Percentiles rank a stretch among this genome's conserved stretches.
Evolutionary conservation across 2,329 filamentous ascomycete species (phyloP).

Genomic region (Penicillium paneum): DNA sequence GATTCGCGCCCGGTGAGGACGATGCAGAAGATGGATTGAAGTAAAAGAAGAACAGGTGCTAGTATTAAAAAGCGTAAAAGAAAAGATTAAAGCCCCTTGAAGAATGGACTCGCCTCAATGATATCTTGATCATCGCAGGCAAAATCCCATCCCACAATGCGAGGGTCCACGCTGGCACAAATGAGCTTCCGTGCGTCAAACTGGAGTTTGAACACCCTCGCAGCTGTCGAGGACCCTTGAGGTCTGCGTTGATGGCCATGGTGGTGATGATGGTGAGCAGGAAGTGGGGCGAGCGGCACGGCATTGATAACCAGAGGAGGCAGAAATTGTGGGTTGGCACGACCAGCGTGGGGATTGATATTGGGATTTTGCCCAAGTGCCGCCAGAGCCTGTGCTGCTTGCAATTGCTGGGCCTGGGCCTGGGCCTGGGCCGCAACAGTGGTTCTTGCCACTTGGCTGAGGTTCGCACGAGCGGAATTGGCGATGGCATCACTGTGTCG

Average conservation of each 20-base stretch:
- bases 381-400: constrained; percentile 17
- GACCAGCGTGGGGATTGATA: constrained; percentile 2
- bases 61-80: background rate
- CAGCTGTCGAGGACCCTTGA: constrained; percentile 34
- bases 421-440: constrained; percentile 18
- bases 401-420: constrained; percentile 19
- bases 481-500: constrained; percentile 58
- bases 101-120: constrained; percentile 73
- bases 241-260: constrained; percentile 22
- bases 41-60: background rate
- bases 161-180: constrained; percentile 85
- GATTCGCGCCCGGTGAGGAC: background rate
- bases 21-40: background rate
- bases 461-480: constrained; percentile 28
- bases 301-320: constrained; percentile 1
- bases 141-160: constrained; percentile 98
- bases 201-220: constrained; percentile 89
- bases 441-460: constrained; percentile 17
- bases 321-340: constrained; percentile 1
- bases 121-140: constrained; percentile 80
- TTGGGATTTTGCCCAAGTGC: constrained; percentile 6
- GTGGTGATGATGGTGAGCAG: constrained; percentile 17
- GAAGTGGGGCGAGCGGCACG: background rate
- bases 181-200: constrained; percentile 92
- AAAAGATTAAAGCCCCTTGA: constrained; percentile 49